Conservation (phyloP, 768 basidiomycete genomes). For the Phaffia tasmanica region DNA sequence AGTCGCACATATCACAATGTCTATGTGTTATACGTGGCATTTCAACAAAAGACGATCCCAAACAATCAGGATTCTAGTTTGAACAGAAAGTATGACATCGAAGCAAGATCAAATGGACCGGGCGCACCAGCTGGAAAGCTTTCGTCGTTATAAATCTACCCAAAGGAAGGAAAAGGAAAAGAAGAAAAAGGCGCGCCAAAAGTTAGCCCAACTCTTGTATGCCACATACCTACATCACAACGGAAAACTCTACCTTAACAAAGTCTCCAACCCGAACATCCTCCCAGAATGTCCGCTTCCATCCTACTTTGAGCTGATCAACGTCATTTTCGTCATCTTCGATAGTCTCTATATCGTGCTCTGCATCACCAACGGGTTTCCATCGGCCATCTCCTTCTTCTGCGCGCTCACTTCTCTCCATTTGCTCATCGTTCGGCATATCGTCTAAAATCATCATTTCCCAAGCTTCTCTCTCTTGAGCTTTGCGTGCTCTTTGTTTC, state of each 20-base stretch:
- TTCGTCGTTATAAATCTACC: not conserved
- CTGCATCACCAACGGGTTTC: not conserved
- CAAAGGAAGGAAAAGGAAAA: not conserved
- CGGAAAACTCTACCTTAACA: conserved; percentile 6
- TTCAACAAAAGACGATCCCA: not conserved
- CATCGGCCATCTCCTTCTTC: conserved; percentile 18
- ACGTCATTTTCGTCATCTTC: conserved; percentile 35
- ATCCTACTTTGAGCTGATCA: conserved; percentile 30
- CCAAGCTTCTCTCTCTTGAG: conserved; percentile 58
- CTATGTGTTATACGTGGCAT: not conserved
- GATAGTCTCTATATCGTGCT: conserved; percentile 43
- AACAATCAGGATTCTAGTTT: not conserved
- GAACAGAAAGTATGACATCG: not conserved
- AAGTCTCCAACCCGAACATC: conserved; percentile 28
- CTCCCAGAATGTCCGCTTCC: conserved; percentile 39
- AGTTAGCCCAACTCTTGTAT: no score
- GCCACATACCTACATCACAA: no score
- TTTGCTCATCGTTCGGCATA: no score
- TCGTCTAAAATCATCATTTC: conserved; percentile 34
- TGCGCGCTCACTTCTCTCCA: conserved; percentile 10
- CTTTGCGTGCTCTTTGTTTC: conserved; percentile 76
- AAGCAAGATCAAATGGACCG: not conserved
- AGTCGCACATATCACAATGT: conserved; percentile 64
- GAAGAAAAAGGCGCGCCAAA: not conserved
- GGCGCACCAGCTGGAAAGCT: not conserved